A percentile compares a stretch with the other conserved stretches of the same genome.
These are phyloP conservation scores for Sporothrix inflata DNA, from an alignment of 2,329 filamentous ascomycete genomes.

Conservation along the genomic window DNA sequence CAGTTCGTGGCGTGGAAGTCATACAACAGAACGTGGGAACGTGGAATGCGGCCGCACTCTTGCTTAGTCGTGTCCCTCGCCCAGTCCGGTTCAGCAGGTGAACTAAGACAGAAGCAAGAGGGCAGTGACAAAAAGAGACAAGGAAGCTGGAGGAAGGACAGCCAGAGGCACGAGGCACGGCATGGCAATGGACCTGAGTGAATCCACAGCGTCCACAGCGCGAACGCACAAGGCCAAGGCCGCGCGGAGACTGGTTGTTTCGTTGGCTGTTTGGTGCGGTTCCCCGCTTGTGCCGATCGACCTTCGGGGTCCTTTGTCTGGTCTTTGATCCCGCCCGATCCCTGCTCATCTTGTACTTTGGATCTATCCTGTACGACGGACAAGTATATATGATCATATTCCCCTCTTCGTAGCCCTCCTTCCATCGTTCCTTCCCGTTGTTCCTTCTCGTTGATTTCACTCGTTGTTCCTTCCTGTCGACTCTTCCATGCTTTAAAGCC, in stretches of 20 bases:
- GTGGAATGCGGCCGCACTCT: neutral
- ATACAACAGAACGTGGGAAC: neutral
- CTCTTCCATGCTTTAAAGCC: neutral
- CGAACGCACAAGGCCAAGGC: neutral
- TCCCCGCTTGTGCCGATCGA: constrained; percentile 2
- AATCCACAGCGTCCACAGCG: no score
- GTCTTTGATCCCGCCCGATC: neutral
- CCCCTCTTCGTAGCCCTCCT: neutral
- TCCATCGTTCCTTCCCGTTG: neutral
- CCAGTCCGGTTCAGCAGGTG: no score
- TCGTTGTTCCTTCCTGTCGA: neutral
- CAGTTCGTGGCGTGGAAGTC: neutral
- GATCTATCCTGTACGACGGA: neutral
- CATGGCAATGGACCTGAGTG: neutral
- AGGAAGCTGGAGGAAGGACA: no score
- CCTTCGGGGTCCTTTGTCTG: neutral
- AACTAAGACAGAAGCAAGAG: neutral
- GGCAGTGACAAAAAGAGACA: no score
- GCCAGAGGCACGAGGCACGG: neutral
- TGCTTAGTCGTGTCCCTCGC: neutral
- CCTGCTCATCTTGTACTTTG: neutral
- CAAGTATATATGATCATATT: neutral
- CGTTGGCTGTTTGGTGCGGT: neutral
- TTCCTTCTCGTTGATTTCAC: neutral
- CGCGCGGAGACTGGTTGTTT: neutral